Percentiles rank a stretch among this genome's conserved stretches.
Evolutionary conservation across 2,329 filamentous ascomycete genomes (phyloP).

Genomic region (Corniculantispora saksenae): DNA sequence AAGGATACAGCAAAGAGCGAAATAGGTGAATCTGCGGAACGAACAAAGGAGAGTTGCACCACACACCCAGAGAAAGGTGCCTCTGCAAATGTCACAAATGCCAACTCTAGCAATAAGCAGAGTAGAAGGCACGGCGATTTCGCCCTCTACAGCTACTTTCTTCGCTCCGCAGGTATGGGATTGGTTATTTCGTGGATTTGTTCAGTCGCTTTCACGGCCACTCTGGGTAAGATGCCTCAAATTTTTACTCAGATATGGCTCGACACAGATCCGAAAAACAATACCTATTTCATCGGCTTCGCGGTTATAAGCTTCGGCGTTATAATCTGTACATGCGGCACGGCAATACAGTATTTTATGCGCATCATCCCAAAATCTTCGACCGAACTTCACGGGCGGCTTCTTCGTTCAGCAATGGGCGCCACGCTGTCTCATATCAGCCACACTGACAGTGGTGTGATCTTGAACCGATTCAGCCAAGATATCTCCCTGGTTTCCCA

Average conservation of each 20-base stretch:
- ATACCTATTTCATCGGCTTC: background rate
- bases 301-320: background rate
- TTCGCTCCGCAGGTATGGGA: background rate
- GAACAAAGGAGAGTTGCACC: no score
- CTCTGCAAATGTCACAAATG: no score
- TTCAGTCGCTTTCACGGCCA: background rate
- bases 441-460: background rate
- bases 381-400: background rate
- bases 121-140: background rate
- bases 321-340: background rate
- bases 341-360: background rate
- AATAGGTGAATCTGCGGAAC: no score
- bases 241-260: background rate
- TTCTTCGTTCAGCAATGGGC: background rate
- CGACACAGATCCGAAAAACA: background rate
- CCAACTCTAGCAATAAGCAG: no score
- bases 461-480: background rate
- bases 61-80: no score
- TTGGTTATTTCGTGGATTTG: background rate
- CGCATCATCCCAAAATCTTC: background rate
- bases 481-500: constrained; percentile 1
- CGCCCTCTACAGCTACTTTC: background rate
- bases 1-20: no score
- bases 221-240: background rate
- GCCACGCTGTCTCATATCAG: background rate